Percentiles rank a stretch among this genome's conserved stretches.
phyloP scores from a whole-genome alignment of 2,329 filamentous ascomycete genomes.

The Dactylellina haptotyla region DNA sequence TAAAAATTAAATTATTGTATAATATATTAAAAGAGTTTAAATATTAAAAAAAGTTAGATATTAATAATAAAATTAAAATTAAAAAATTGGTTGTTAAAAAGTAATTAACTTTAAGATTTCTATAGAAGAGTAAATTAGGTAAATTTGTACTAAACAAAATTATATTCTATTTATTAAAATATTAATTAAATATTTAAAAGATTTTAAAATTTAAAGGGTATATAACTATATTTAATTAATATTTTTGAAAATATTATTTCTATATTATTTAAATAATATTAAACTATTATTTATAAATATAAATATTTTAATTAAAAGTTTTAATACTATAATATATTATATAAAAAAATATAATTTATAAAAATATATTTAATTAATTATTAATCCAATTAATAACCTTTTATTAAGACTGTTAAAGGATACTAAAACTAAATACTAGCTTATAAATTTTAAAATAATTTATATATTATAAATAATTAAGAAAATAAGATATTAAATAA shows the following conservation, averaged over 20 bases:
- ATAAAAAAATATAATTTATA: background rate
- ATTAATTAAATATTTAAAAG: background rate
- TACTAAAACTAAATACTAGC: too few relatives aligned
- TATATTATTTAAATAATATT: conserved; percentile 5
- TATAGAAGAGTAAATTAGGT: too few relatives aligned
- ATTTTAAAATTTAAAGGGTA: background rate
- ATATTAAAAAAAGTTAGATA: too few relatives aligned
- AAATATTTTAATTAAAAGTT: background rate
- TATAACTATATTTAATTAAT: background rate
- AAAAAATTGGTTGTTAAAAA: too few relatives aligned
- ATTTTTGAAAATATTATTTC: background rate
- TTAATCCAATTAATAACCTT: background rate
- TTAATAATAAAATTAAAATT: too few relatives aligned
- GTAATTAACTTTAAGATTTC: too few relatives aligned
- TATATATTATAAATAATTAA: background rate
- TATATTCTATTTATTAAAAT: background rate
- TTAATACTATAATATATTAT: background rate
- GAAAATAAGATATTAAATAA: background rate
- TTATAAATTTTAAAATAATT: conserved; percentile 3
- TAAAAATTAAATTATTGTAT: too few relatives aligned
- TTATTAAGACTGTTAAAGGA: too few relatives aligned
- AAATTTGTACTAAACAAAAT: background rate
- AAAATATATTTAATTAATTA: background rate
- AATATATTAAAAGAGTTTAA: too few relatives aligned
- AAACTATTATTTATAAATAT: background rate